Base-by-base conservation (phyloP, 257 asterid genomes). In the Solanum ossicruentum region DNA sequence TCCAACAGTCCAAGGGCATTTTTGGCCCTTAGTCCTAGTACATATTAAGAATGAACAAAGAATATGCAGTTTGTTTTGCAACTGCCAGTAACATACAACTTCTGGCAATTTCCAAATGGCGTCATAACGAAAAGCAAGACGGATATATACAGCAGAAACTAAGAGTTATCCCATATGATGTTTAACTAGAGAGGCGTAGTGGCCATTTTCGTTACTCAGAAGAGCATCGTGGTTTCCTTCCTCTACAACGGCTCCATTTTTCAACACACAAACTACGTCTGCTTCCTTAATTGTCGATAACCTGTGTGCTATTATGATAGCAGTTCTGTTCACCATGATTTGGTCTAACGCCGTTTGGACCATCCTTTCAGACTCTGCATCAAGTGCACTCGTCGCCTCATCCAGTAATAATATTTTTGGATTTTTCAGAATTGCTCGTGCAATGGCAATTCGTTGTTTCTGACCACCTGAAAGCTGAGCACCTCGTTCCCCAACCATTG, bases 351-450 rank as follows among this genome's bases (percentile, higher is more conserved):
- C 97, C 82, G 89, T 93, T 83, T 93, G 95, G 39, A 92, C 97
- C 1, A 91, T 90, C 72, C 93, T 89, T 84, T 93, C 97, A 10
- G 97, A 93, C 51, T 93, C 96, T 11, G 97, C 95, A 32, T 93
- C 96, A 85, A 93, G 75, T 12, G 97, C 95, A 41, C 96, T 93
- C 0, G 97, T 93, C 0, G 97, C 97, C 89, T 93, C 97, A 9
- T 93, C 97, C 17, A 93, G 83, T 39, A 93, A 45, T 5, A 93
- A 87, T 84, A 93, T 92, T 87, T 87, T 91, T 1, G 97, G 97
- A 15, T 86, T 90, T 58, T 93, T 93, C 51, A 93, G 70, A 1
- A 93, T 89, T 10, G 96, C 96, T 13, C 97, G 88, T 28, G 97
- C 96, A 56, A 93, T 93, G 67, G 97, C 97, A 1, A 93, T 86